These are phyloP conservation scores for Diplosphaera chodatii DNA, from an alignment of 139 green algal genomes.

Conservation along the genomic window DNA sequence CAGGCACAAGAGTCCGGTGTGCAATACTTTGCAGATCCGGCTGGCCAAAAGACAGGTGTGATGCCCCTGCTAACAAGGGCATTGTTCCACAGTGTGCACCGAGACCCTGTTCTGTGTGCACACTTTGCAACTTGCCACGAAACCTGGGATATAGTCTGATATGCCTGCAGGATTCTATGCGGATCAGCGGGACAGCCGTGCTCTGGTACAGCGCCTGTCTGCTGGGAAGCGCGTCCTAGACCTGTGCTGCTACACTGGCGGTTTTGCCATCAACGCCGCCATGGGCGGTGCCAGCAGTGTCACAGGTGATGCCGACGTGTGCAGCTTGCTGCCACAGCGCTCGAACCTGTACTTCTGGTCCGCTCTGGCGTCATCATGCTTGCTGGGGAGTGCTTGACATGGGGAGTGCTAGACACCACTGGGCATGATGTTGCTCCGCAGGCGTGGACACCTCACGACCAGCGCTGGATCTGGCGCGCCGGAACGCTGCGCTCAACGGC, in stretches of 20 bases:
- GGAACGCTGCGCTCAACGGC: conserved; percentile 74
- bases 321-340: too few species aligned
- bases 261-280: conserved; percentile 52
- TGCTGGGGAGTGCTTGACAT: too few species aligned
- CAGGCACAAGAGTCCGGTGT: conserved; percentile 51
- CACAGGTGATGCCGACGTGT: too few species aligned
- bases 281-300: conserved; percentile 51
- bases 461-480: conserved; percentile 59
- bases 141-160: too few species aligned
- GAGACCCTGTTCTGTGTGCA: too few species aligned
- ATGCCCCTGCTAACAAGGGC: too few species aligned
- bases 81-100: neutral
- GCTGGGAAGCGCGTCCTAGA: conserved; percentile 64
- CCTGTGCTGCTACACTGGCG: conserved; percentile 85
- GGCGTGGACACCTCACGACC: conserved; percentile 62
- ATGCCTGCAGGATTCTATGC: conserved; percentile 63
- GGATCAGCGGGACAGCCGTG: conserved; percentile 80
- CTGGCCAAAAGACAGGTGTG: conserved; percentile 65
- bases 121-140: too few species aligned
- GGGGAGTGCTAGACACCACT: too few species aligned
- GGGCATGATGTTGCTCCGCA: conserved; percentile 4
- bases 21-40: conserved; percentile 17
- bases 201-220: conserved; percentile 49
- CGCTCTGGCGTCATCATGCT: too few species aligned
- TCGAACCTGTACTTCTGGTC: too few species aligned